Conservation (phyloP, 2,329 filamentous ascomycete genomes). For the Phoma sp. region DNA sequence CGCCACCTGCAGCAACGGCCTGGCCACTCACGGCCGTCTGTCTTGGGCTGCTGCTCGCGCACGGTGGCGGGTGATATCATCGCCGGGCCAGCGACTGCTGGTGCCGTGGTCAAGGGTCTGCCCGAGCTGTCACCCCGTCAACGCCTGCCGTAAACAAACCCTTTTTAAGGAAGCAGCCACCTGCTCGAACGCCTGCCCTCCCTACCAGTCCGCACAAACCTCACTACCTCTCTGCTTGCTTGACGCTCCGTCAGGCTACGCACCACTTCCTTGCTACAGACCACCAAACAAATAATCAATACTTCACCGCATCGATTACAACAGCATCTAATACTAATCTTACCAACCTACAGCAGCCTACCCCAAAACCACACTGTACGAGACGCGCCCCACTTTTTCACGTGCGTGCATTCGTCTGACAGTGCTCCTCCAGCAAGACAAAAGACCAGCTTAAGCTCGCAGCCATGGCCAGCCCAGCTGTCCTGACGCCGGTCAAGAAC, state of each 20-base stretch:
- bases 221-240: slow-evolving; percentile 24
- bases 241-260: slow-evolving; percentile 22
- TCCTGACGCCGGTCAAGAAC: slow-evolving; percentile 94
- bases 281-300: slow-evolving; percentile 35
- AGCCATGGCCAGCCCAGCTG: slow-evolving; percentile 79
- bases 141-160: slow-evolving; percentile 44
- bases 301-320: slow-evolving; percentile 49
- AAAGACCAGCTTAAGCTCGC: slow-evolving; percentile 16
- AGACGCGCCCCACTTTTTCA: slow-evolving; percentile 9
- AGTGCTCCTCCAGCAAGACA: slow-evolving; percentile 24
- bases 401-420: slow-evolving; percentile 27
- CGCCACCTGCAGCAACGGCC: slow-evolving; percentile 5
- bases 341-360: slow-evolving; percentile 35
- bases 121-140: slow-evolving; percentile 36
- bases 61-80: slow-evolving; percentile 40
- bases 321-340: slow-evolving; percentile 49
- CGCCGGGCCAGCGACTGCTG: slow-evolving; percentile 13
- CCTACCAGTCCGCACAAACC: slow-evolving; percentile 26
- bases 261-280: slow-evolving; percentile 23
- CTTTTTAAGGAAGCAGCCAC: slow-evolving; percentile 40
- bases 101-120: slow-evolving; percentile 14
- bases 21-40: slow-evolving; percentile 15
- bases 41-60: slow-evolving; percentile 5
- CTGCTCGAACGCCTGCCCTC: slow-evolving; percentile 29
- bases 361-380: slow-evolving; percentile 38